Evolutionary conservation across 306 rosid genomes (phyloP).

Genomic region (cucumber (Cucumis sativus)): Cucumber_9930_V3 NC_026655.2:3843001-3843500

Average conservation of each 20-base stretch:
- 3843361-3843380: constrained; percentile 99
- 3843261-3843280: background rate
- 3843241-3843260: background rate
- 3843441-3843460: constrained; percentile 92
- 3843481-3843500: background rate
- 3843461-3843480: constrained; percentile 5
- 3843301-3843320: background rate
- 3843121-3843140: background rate
- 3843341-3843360: constrained; percentile 92
- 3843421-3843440: constrained; percentile 98
- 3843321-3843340: constrained; percentile 37
- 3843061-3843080: background rate
- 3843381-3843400: constrained; percentile 99
- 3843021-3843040: background rate
- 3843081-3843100: background rate
- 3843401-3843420: constrained; percentile 99
- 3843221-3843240: background rate
- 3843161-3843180: background rate
- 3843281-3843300: background rate
- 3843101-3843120: background rate
- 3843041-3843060: background rate
- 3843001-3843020: background rate
- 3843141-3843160: background rate
- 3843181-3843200: background rate
- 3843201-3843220: background rate